Conservation (phyloP, 148 eudicot species). For the Nyssa sinensis region DNA sequence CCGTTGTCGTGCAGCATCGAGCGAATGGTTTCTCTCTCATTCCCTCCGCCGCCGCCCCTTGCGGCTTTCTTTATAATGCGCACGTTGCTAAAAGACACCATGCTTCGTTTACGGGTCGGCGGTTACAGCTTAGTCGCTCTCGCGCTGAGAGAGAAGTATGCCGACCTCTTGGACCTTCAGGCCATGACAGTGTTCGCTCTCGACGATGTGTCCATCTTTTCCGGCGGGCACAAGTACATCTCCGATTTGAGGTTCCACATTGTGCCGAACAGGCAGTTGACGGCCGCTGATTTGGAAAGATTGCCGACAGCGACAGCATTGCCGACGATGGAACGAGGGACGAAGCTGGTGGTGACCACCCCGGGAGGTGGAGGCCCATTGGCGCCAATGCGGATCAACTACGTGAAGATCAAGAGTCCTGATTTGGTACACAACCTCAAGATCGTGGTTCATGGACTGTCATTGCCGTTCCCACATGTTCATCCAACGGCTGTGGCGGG, state of each 20-base stretch:
- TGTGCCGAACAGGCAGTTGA: constrained; percentile 55
- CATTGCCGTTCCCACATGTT: constrained; percentile 5
- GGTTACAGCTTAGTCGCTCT: constrained; percentile 17
- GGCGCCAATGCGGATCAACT: constrained; percentile 60
- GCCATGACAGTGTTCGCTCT: constrained; percentile 28
- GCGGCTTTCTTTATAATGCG: constrained; percentile 37
- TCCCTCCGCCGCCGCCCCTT: no score
- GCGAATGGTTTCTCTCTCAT: no score
- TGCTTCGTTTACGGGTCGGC: constrained; percentile 7
- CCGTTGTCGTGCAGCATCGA: no score
- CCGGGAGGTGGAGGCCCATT: constrained; percentile 41
- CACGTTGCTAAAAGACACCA: constrained; percentile 27
- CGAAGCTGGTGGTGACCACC: constrained; percentile 51
- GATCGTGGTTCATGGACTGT: constrained; percentile 63
- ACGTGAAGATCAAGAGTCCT: constrained; percentile 51
- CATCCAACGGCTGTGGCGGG: not conserved
- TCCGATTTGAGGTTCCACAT: constrained; percentile 61
- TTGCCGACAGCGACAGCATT: constrained; percentile 42
- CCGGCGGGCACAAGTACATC: constrained; percentile 51
- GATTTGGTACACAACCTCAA: constrained; percentile 66
- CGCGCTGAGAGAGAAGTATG: constrained; percentile 9
- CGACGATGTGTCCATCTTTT: constrained; percentile 52
- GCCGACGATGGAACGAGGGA: constrained; percentile 55
- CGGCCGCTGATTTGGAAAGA: constrained; percentile 51
- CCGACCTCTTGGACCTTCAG: not conserved